A percentile compares a stretch with the other conserved stretches of the same genome.
phyloP scores from a whole-genome alignment of 306 rosid genomes.

The Quercus robur region DNA sequence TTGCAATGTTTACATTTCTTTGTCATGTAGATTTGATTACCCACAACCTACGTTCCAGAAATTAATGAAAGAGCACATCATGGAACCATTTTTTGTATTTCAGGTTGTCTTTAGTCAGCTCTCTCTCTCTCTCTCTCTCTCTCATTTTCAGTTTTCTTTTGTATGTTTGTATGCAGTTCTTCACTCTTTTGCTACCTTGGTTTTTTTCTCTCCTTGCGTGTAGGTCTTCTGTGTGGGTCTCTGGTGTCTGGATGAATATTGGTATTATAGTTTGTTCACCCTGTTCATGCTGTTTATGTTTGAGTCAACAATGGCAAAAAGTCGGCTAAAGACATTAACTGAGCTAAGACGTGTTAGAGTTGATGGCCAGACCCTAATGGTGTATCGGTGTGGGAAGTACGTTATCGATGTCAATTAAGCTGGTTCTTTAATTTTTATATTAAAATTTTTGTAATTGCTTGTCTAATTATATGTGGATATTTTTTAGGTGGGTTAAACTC shows the following conservation, averaged over 20 bases:
- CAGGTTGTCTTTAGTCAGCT: conserved; percentile 52
- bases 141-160: neutral
- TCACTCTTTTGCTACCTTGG: conserved; percentile 16
- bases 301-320: conserved; percentile 99
- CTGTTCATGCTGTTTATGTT: conserved; percentile 95
- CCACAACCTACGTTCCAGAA: conserved; percentile 98
- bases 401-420: conserved; percentile 25
- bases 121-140: conserved; percentile 8
- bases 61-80: conserved; percentile 92
- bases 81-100: conserved; percentile 97
- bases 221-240: conserved; percentile 99
- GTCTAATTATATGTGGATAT: neutral
- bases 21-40: conserved; percentile 80
- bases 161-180: conserved; percentile 2
- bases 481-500: conserved; percentile 79
- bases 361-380: conserved; percentile 89
- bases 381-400: conserved; percentile 96
- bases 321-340: conserved; percentile 88
- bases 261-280: conserved; percentile 99
- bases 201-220: conserved; percentile 8
- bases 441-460: conserved; percentile 11
- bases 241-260: conserved; percentile 99
- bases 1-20: conserved; percentile 24
- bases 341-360: conserved; percentile 98
- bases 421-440: conserved; percentile 15